These are phyloP conservation scores for Durusdinium trenchii DNA, from an alignment of 73 alveolate genomes.

Conservation along the genomic window DNA sequence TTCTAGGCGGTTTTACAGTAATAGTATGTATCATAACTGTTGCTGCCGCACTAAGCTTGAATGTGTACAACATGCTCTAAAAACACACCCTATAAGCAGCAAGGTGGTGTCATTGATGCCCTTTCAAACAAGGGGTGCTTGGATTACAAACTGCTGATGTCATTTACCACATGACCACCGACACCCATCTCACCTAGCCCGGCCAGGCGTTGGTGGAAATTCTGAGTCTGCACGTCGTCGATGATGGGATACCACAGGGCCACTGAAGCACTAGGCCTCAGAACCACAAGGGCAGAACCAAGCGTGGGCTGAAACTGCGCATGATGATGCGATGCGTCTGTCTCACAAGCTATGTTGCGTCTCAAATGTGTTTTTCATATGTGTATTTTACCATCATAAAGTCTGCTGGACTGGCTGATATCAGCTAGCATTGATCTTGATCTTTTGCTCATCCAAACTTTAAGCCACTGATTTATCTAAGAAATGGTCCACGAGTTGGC, in stretches of 20 bases:
- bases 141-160: no score
- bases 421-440: background rate
- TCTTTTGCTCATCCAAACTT: background rate
- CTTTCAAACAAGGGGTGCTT: no score
- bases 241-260: conserved; percentile 48
- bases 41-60: no score
- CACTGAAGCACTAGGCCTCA: background rate
- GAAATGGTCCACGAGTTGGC: no score
- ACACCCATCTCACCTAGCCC: conserved; percentile 1
- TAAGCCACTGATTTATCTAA: no score
- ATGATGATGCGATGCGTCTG: no score
- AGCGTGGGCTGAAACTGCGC: background rate
- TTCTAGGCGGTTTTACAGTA: no score
- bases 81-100: no score
- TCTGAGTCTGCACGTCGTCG: background rate
- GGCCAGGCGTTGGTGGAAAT: conserved; percentile 21
- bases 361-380: background rate
- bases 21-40: no score
- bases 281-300: background rate
- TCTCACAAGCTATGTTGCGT: background rate
- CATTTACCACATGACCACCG: no score
- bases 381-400: background rate
- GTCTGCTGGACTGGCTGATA: background rate
- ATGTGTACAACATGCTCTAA: no score
- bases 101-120: no score